phyloP scores from a whole-genome alignment of 352 stramenopile species.

The Phytophthora palmivora region DNA sequence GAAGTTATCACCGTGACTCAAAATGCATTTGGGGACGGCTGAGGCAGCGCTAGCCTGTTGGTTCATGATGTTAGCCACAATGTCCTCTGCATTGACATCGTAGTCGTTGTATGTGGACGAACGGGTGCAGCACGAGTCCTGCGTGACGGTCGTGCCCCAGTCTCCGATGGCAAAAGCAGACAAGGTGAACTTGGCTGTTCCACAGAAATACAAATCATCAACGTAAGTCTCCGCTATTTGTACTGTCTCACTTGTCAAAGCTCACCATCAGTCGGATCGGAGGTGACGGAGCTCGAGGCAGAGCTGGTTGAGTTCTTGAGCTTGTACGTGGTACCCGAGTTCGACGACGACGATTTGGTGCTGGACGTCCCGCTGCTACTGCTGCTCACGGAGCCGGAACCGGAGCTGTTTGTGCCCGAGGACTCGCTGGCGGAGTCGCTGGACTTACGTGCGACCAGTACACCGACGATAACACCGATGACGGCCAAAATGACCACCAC shows the following conservation, averaged over 20 bases:
- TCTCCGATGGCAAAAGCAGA: constrained; percentile 75
- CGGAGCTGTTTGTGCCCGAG: constrained; percentile 28
- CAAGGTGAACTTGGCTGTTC: constrained; percentile 50
- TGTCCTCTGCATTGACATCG: constrained; percentile 72
- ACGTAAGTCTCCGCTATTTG: constrained; percentile 11
- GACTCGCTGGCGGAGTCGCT: constrained; percentile 41
- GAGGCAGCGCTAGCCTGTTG: constrained; percentile 46
- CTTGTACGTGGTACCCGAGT: constrained; percentile 34
- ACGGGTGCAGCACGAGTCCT: constrained; percentile 78
- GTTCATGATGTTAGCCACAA: constrained; percentile 69
- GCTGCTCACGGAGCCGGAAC: constrained; percentile 23
- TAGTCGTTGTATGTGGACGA: constrained; percentile 66
- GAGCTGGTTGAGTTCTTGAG: constrained; percentile 34
- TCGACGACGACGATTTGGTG: constrained; percentile 19
- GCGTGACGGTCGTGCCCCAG: constrained; percentile 67
- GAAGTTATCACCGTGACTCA: constrained; percentile 78
- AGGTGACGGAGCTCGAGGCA: constrained; percentile 44
- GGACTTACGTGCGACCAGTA: constrained; percentile 42
- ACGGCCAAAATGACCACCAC: constrained; percentile 56
- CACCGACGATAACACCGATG: constrained; percentile 54
- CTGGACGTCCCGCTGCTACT: constrained; percentile 15
- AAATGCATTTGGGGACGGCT: constrained; percentile 58
- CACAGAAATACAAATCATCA: constrained; percentile 15
- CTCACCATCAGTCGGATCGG: constrained; percentile 55
- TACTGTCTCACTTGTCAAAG: constrained; percentile 22